Evolutionary conservation across 192 early-diverging fungal genomes (phyloP), one percentile per base, ranked within the genome.

Genomic region (Coemansia sp.): DNA sequence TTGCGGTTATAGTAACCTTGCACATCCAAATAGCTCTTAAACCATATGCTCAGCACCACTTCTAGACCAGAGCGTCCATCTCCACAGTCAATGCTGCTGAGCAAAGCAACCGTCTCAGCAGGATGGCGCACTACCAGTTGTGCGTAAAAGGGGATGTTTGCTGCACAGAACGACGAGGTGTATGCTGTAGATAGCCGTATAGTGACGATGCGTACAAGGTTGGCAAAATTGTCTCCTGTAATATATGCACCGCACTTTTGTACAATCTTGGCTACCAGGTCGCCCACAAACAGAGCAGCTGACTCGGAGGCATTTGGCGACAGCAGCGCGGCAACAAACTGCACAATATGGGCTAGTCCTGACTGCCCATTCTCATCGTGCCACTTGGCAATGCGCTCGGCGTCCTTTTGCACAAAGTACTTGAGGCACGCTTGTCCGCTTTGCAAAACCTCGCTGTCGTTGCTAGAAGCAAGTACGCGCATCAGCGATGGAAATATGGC

Each of bases 401-500:
- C 70, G 63, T 93, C 92, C 47, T 92, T 88, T 44, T 86, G 75
- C 20, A 98, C 80, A 55, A 96, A 81, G 31, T 78, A 81, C 47
- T 85, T 89, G 12, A 98, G 71, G 28, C 89, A 92, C 32, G 90
- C 81, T 74, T 94, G 88, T 6, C 91, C 91, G 57, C 88, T 94
- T 68, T 97, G 96, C 37, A 96, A 75, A 40, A 96, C 83, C 37
- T 85, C 83, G 47, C 71, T 77, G 60, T 98, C 91, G 36, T 84
- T 85, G 12, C 81, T 80, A 6, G 65, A 70, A 51, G 84, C 76
- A 43, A 93, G 64, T 9, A 91, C 79, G 36, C 80, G 82, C 76
- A 98, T 90, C 32, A 98, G 72, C 16, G 69, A 66, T 6, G 90
- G 91, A 66, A 94, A 96, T 41, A 96, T 80, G 37, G 86, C 79